A percentile compares a stretch with the other conserved stretches of the same genome.
Evolutionary conservation across 305 asterid genomes (phyloP).

Genomic region (Solanum aculeatissimum): DNA sequence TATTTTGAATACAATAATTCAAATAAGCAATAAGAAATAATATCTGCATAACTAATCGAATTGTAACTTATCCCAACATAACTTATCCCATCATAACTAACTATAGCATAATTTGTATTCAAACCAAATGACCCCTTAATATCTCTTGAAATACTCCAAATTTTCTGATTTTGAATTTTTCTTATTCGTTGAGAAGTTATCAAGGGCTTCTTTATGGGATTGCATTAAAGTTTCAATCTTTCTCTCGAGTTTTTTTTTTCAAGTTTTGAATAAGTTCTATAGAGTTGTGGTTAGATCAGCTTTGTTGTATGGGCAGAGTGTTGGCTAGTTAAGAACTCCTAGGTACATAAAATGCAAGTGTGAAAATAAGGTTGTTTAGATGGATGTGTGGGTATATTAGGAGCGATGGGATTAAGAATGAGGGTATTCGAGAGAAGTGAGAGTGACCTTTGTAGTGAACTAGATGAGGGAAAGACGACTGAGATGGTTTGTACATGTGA

Average conservation of each 20-base stretch:
- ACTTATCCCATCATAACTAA: too few relatives aligned
- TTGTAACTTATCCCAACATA: too few relatives aligned
- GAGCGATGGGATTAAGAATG: not conserved
- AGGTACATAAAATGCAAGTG: not conserved
- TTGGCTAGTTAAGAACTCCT: not conserved
- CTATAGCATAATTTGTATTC: too few relatives aligned
- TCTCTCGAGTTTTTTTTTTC: not conserved
- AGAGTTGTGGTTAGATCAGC: not conserved
- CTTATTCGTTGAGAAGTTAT: not conserved
- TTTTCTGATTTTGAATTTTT: not conserved
- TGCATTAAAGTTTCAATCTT: not conserved
- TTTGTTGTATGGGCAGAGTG: not conserved
- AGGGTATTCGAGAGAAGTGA: not conserved
- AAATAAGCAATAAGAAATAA: too few relatives aligned
- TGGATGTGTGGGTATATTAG: not conserved
- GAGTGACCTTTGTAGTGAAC: not conserved
- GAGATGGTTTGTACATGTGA: not conserved
- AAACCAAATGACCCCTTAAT: not conserved
- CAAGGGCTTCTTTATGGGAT: not conserved
- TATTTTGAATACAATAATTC: too few relatives aligned
- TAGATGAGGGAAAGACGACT: not conserved
- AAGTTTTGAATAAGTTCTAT: not conserved
- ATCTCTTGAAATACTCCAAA: not conserved
- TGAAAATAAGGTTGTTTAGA: not conserved
- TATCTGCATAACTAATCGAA: too few relatives aligned